phyloP scores from a whole-genome alignment of 129 eudicot species.

The Artemisia tridentata region DNA sequence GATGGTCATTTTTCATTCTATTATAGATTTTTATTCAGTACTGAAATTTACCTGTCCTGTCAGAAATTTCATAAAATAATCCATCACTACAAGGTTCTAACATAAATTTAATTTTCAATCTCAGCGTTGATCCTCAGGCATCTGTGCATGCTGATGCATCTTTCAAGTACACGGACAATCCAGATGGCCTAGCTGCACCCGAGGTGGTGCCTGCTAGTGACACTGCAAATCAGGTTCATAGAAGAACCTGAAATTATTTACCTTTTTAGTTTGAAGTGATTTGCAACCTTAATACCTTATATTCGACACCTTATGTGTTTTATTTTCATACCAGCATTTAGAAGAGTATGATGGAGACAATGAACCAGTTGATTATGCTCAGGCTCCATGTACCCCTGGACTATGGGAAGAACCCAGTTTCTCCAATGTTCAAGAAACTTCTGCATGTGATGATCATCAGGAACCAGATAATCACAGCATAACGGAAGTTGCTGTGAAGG shows the following conservation, averaged over 20 bases:
- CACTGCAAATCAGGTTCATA: conserved; percentile 28
- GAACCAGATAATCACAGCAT: conserved; percentile 59
- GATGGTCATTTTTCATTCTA: background rate
- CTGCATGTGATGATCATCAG: conserved; percentile 69
- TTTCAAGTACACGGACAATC: background rate
- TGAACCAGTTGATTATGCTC: conserved; percentile 64
- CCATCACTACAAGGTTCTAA: conserved; percentile 19
- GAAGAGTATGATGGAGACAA: conserved; percentile 42
- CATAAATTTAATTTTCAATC: conserved; percentile 24
- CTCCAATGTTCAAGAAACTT: conserved; percentile 67
- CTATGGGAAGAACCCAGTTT: conserved; percentile 79
- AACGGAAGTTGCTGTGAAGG: conserved; percentile 39
- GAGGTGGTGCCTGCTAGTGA: background rate
- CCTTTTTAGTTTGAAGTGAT: background rate
- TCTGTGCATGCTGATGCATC: conserved; percentile 44
- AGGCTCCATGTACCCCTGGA: conserved; percentile 95
- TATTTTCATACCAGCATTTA: conserved; percentile 24
- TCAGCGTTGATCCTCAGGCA: conserved; percentile 67
- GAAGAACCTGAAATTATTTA: conserved; percentile 9
- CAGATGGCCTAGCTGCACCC: too few species aligned
- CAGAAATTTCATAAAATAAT: conserved; percentile 1
- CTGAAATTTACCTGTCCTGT: background rate
- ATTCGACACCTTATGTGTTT: background rate
- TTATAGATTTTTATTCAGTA: background rate
- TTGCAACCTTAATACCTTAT: background rate